A percentile compares a stretch with the other conserved stretches of the same genome.
Evolutionary conservation across 2,329 filamentous ascomycete genomes (phyloP).

Genomic region (Graphium sp.): DNA sequence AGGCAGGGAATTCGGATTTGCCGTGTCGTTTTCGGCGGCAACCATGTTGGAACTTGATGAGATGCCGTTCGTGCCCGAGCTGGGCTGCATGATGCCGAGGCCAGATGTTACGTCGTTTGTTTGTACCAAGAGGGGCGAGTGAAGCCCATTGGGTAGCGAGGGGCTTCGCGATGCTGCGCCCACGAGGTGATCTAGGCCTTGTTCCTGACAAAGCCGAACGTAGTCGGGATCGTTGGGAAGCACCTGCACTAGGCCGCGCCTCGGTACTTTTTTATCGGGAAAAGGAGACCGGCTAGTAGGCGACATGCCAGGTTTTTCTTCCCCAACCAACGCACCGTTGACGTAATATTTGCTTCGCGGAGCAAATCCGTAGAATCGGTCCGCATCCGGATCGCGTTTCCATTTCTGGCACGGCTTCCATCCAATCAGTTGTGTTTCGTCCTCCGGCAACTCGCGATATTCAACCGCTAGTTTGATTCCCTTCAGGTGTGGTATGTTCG

Average conservation of each 20-base stretch:
- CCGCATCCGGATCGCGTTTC: slow-evolving; percentile 38
- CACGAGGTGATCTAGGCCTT: slow-evolving; percentile 38
- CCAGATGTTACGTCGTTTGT: no score
- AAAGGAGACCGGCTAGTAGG: slow-evolving; percentile 35
- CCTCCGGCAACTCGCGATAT: slow-evolving; percentile 41
- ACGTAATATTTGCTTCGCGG: slow-evolving; percentile 41
- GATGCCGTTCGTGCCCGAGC: no score
- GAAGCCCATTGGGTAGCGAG: slow-evolving; percentile 26
- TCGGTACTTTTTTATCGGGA: slow-evolving; percentile 35
- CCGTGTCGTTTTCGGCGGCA: no score
- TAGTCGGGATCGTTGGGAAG: slow-evolving; percentile 41
- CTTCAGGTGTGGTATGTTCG: slow-evolving; percentile 39
- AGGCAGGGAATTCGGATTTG: no score
- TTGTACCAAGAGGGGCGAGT: no score
- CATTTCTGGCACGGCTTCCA: slow-evolving; percentile 32
- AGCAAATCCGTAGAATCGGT: slow-evolving; percentile 32
- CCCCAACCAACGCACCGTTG: slow-evolving; percentile 34
- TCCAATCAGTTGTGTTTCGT: slow-evolving; percentile 23
- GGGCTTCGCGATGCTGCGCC: slow-evolving; percentile 15
- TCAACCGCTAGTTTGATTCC: slow-evolving; percentile 36
- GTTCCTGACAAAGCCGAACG: slow-evolving; percentile 32
- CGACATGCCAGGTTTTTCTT: slow-evolving; percentile 28
- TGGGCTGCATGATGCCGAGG: no score
- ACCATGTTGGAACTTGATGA: no score
- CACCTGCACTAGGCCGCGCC: slow-evolving; percentile 31